These are phyloP conservation scores for Clarireedia hainanense DNA, from an alignment of 2,329 filamentous ascomycete species.

Conservation along the genomic window DNA sequence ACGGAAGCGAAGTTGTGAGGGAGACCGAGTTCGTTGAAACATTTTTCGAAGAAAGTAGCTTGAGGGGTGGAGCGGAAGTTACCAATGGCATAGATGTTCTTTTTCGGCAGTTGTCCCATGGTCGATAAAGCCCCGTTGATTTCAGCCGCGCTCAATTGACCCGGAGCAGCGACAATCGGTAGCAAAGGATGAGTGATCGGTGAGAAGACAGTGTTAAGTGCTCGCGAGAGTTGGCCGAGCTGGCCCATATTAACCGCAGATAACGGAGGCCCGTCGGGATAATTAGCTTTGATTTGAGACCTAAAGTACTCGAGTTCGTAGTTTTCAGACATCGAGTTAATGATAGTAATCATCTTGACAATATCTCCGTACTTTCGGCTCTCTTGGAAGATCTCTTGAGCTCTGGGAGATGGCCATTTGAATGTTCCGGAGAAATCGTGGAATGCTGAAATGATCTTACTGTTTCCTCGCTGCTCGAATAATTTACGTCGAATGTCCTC, in stretches of 20 bases:
- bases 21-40: slow-evolving; percentile 75
- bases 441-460: slow-evolving; percentile 84
- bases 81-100: slow-evolving; percentile 73
- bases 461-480: slow-evolving; percentile 64
- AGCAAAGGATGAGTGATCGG: slow-evolving; percentile 81
- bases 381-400: slow-evolving; percentile 62
- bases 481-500: slow-evolving; percentile 63
- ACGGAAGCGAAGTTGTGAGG: slow-evolving; percentile 73
- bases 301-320: slow-evolving; percentile 88
- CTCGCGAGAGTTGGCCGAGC: slow-evolving; percentile 75
- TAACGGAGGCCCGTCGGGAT: slow-evolving; percentile 62
- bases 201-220: slow-evolving; percentile 78
- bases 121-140: slow-evolving; percentile 74
- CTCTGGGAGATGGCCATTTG: slow-evolving; percentile 71
- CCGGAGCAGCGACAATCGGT: slow-evolving; percentile 76
- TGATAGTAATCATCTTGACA: slow-evolving; percentile 84
- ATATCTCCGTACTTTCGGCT: slow-evolving; percentile 73
- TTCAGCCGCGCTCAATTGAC: slow-evolving; percentile 77
- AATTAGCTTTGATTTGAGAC: slow-evolving; percentile 62
- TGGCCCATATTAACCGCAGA: slow-evolving; percentile 85
- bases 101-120: slow-evolving; percentile 73
- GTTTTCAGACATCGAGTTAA: slow-evolving; percentile 75
- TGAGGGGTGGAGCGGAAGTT: slow-evolving; percentile 62
- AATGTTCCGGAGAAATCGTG: slow-evolving; percentile 82
- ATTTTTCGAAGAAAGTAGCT: slow-evolving; percentile 80